Percentiles rank a stretch among this genome's conserved stretches.
Evolutionary conservation across 2,329 filamentous ascomycete genomes (phyloP).

Genomic region (Allantophomopsis cytisporea): DNA sequence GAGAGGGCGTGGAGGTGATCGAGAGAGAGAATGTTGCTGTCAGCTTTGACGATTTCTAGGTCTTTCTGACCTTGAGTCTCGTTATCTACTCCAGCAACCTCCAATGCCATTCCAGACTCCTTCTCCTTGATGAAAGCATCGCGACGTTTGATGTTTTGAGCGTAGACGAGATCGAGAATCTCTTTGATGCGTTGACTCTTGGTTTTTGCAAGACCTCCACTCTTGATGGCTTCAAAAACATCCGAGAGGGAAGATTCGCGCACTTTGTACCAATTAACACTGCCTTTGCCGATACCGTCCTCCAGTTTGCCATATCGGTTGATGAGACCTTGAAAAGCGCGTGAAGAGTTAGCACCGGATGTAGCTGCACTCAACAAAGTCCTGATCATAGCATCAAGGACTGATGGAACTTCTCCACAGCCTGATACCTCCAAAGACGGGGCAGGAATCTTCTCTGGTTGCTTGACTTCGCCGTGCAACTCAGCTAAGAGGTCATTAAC

Average conservation of each 20-base stretch:
- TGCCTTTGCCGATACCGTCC: conserved; percentile 52
- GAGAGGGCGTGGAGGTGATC: conserved; percentile 33
- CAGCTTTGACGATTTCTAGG: conserved; percentile 39
- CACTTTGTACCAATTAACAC: conserved; percentile 64
- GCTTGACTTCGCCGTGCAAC: conserved; percentile 49
- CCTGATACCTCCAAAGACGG: conserved; percentile 62
- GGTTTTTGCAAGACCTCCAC: conserved; percentile 54
- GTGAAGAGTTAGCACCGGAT: conserved; percentile 37
- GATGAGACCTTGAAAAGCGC: conserved; percentile 52
- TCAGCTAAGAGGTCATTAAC: conserved; percentile 52
- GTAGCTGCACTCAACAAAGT: conserved; percentile 39
- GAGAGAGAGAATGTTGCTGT: conserved; percentile 42
- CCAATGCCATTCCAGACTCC: conserved; percentile 23
- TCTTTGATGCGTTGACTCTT: conserved; percentile 63
- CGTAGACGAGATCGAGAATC: conserved; percentile 59
- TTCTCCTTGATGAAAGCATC: conserved; percentile 31
- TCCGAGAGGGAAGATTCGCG: conserved; percentile 41
- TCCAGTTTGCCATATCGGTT: conserved; percentile 47
- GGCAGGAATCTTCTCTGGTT: conserved; percentile 53
- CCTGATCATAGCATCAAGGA: conserved; percentile 38
- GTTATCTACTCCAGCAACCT: conserved; percentile 25
- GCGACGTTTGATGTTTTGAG: conserved; percentile 46
- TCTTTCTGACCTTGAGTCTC: conserved; percentile 34
- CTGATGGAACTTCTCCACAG: conserved; percentile 40
- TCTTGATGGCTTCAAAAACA: conserved; percentile 55